Base-by-base conservation (phyloP, 2,329 filamentous ascomycete species). In the Metarhizium robertsii region DNA sequence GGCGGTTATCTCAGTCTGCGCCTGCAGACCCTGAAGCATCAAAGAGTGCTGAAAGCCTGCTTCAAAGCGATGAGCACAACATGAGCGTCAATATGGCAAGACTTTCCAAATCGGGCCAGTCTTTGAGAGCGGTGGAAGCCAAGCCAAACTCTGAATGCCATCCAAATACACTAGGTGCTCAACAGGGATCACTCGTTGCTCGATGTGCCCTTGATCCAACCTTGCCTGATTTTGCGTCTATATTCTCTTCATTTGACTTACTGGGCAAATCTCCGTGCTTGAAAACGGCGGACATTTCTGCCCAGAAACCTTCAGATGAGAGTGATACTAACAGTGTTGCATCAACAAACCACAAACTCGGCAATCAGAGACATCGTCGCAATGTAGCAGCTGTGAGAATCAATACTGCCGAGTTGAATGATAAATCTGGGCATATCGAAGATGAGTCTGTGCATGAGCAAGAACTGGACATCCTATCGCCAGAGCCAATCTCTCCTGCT, bases 401-500 rank as follows among this genome's bases (percentile, higher is more conserved):
- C 13, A 61, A 43, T 34, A 60, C 54, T 7, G 53, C 56, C 7
- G 57, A 60, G 7, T 32, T 59, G 20, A 34, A 34, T 13, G 56
- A 47, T 30, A 48, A 54, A n/a, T 57, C n/a, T 16, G 54, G 40
- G 14, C 55, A 36, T 42, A 55, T 53, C 7, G 38, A 25, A 43
- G 40, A 51, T 11, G 50, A 14, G 50, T 53, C 47, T 36, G 52
- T 49, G 48, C 54, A 45, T 48, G 57, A 59, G 29, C 55, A 55
- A 8, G 55, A 61, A 11, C 64, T 66, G 34, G 63, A 68, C 13
- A 72, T 77, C 40, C 59, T 78, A 38, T 73, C 73, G 4, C 77
- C 77, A n/a, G 71, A 75, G 49, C 76, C 76, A 14, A 73, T 79
- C 3, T 80, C 76, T 16, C 74, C 76, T 38, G 68, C 67, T 38